These are phyloP conservation scores for Curvularia sp. DNA, from an alignment of 2,329 filamentous ascomycete species.

Conservation along the genomic window DNA sequence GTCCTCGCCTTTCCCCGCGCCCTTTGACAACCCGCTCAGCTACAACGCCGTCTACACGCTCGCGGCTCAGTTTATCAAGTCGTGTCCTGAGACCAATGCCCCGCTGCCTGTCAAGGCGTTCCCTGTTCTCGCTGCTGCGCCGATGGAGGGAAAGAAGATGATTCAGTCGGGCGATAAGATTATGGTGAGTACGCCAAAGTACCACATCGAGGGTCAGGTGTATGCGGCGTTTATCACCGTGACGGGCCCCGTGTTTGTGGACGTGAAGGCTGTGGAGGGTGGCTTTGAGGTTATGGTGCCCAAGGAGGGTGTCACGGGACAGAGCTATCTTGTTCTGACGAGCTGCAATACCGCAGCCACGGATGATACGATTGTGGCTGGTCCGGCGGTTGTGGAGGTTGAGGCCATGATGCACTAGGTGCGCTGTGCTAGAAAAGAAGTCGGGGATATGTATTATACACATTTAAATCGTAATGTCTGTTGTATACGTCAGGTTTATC, in stretches of 20 bases:
- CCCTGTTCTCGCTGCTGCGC: constrained; percentile 53
- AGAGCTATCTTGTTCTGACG: constrained; percentile 37
- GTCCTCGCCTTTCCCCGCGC: constrained; percentile 59
- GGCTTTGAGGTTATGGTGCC: constrained; percentile 31
- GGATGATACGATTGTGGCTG: constrained; percentile 36
- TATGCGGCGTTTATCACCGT: constrained; percentile 38
- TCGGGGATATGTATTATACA: neutral
- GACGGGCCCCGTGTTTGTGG: constrained; percentile 31
- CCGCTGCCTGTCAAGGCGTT: constrained; percentile 67
- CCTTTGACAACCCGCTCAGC: constrained; percentile 66
- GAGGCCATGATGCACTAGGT: constrained; percentile 10
- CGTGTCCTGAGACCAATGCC: constrained; percentile 63
- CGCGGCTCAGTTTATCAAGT: constrained; percentile 67
- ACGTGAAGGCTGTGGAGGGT: constrained; percentile 22
- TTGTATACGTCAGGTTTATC: neutral
- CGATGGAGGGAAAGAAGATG: constrained; percentile 15
- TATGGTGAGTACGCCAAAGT: constrained; percentile 22
- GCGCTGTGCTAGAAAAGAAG: too few relatives aligned
- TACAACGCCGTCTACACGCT: constrained; percentile 69
- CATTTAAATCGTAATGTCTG: neutral
- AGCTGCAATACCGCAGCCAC: constrained; percentile 35
- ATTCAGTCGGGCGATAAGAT: constrained; percentile 29
- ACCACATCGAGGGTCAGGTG: constrained; percentile 30
- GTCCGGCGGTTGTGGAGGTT: constrained; percentile 34
- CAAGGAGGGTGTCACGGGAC: constrained; percentile 33